phyloP scores from a whole-genome alignment of 169 alveolate genomes.

The Plasmodium gallinaceum region DNA sequence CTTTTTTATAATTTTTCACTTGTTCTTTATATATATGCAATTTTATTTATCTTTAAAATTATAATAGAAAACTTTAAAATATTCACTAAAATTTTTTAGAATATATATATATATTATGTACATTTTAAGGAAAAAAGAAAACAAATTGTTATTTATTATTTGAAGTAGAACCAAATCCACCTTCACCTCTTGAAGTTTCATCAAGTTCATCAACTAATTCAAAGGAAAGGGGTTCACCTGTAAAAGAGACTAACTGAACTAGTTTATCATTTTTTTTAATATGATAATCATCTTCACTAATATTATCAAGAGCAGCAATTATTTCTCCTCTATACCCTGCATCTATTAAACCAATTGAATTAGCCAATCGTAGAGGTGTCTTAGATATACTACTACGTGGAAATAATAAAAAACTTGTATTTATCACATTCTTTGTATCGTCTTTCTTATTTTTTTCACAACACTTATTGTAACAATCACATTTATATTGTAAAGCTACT shows the following conservation, averaged over 20 bases:
- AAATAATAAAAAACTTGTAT: constrained; percentile 87
- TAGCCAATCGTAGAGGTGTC: constrained; percentile 92
- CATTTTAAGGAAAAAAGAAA: background rate
- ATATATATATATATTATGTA: too few species aligned
- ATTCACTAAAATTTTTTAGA: too few species aligned
- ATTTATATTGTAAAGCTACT: constrained; percentile 85
- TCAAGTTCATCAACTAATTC: constrained; percentile 90
- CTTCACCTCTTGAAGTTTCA: constrained; percentile 91
- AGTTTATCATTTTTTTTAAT: constrained; percentile 90
- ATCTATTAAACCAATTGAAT: constrained; percentile 93
- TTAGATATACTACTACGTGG: constrained; percentile 92
- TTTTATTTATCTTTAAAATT: too few species aligned
- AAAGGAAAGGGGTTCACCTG: constrained; percentile 89
- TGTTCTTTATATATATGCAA: too few species aligned
- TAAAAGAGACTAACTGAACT: constrained; percentile 91
- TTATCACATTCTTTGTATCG: constrained; percentile 40
- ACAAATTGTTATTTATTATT: constrained; percentile 5
- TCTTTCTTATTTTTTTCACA: constrained; percentile 7
- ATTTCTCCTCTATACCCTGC: constrained; percentile 94
- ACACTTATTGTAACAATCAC: constrained; percentile 22
- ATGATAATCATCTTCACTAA: constrained; percentile 87
- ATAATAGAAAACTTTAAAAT: too few species aligned
- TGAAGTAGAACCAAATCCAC: constrained; percentile 93
- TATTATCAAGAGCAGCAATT: constrained; percentile 91
- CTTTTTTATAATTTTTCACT: too few species aligned